Conservation (phyloP, 73 alveolate species). For the Tetrahymena borealis region DNA sequence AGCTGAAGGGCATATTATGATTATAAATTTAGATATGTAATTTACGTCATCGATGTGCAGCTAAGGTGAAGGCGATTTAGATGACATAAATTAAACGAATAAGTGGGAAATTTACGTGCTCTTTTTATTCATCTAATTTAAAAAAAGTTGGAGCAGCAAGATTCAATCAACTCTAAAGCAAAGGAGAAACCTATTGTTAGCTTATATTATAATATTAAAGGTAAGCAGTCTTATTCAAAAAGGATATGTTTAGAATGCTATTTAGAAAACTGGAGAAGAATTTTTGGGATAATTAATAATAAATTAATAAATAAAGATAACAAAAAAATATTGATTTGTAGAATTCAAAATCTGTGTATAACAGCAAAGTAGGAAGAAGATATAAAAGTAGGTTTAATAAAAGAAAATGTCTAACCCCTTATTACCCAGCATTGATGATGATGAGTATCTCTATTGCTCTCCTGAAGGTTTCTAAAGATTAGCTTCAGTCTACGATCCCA, state of each 20-base stretch:
- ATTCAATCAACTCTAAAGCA: too few species aligned
- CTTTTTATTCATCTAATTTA: not conserved
- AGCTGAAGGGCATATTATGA: not conserved
- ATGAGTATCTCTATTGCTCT: slow-evolving; percentile 33
- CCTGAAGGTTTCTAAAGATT: slow-evolving; percentile 27
- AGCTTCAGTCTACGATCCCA: not conserved
- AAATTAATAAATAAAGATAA: not conserved
- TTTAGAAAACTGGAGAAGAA: too few species aligned
- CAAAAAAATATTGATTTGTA: not conserved
- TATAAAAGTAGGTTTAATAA: not conserved
- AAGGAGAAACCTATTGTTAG: not conserved
- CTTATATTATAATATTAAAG: not conserved
- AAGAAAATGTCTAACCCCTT: not conserved
- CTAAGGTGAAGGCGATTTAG: not conserved
- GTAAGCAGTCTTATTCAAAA: not conserved
- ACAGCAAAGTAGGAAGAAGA: not conserved
- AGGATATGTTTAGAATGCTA: not conserved
- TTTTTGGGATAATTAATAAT: not conserved
- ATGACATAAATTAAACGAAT: not conserved
- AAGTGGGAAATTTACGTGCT: slow-evolving; percentile 1
- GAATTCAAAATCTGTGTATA: not conserved
- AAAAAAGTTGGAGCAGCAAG: not conserved
- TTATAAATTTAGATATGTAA: not conserved
- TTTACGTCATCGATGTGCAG: not conserved
- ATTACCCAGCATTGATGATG: not conserved